Conservation (phyloP, 108 stramenopile genomes). For the Nannochloropsis salina region DNA sequence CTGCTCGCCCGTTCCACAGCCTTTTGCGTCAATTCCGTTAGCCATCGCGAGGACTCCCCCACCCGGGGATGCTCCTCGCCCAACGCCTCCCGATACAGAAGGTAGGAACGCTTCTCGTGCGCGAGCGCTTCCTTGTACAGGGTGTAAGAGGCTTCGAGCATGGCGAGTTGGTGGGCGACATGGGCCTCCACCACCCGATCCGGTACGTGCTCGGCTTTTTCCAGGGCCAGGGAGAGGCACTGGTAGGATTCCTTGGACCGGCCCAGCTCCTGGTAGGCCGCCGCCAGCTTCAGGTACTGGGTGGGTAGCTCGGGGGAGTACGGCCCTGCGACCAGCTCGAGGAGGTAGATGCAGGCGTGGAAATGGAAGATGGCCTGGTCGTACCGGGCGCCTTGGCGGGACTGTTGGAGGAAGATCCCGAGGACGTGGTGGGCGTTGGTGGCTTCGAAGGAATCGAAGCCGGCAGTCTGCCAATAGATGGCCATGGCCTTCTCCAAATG, state of each 20-base stretch:
- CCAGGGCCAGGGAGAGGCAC: constrained; percentile 11
- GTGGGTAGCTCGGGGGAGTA: constrained; percentile 64
- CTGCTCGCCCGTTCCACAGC: constrained; percentile 24
- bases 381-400: constrained; percentile 43
- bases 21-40: constrained; percentile 29
- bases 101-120: constrained; percentile 38
- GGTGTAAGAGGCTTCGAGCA: constrained; percentile 37
- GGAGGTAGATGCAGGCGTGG: constrained; percentile 71
- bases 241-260: constrained; percentile 31
- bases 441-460: constrained; percentile 68
- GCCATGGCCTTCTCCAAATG: constrained; percentile 63
- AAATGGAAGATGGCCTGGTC: constrained; percentile 64
- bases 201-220: neutral
- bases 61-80: constrained; percentile 31
- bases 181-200: constrained; percentile 26
- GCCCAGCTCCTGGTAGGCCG: constrained; percentile 62
- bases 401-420: constrained; percentile 57
- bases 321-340: constrained; percentile 75
- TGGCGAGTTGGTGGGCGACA: constrained; percentile 35
- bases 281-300: constrained; percentile 72
- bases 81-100: constrained; percentile 17
- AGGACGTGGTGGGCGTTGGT: constrained; percentile 59
- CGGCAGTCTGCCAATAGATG: constrained; percentile 64
- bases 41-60: constrained; percentile 23
- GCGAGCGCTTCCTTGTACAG: constrained; percentile 44